phyloP scores from a whole-genome alignment of 805 yeast genomes.

The Kuraishia ogatae region DNA sequence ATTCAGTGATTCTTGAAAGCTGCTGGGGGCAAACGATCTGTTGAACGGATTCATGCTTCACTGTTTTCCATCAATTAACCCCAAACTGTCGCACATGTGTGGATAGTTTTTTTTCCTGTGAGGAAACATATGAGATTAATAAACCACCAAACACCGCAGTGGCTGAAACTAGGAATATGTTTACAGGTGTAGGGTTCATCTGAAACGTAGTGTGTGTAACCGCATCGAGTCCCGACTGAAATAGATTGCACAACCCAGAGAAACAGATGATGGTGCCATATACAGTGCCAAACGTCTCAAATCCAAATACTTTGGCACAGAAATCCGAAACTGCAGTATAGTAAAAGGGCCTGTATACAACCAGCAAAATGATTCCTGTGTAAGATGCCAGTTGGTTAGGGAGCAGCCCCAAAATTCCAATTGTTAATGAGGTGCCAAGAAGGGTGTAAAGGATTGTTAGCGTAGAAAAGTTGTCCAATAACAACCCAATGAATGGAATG shows the following conservation, averaged over 20 bases:
- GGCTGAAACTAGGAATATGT: conserved; percentile 39
- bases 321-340: conserved; percentile 49
- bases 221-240: conserved; percentile 62
- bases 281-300: conserved; percentile 56
- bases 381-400: conserved; percentile 43
- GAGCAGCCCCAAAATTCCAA: conserved; percentile 68
- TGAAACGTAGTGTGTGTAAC: conserved; percentile 59
- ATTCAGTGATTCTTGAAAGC: too few species aligned
- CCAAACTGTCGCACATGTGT: not conserved
- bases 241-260: conserved; percentile 72
- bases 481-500: conserved; percentile 77
- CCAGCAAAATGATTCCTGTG: conserved; percentile 62
- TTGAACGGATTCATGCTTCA: too few species aligned
- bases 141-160: conserved; percentile 45
- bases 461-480: conserved; percentile 68
- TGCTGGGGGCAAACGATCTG: too few species aligned
- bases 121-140: conserved; percentile 33
- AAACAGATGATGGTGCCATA: conserved; percentile 81
- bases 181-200: conserved; percentile 78
- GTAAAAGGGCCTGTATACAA: conserved; percentile 60
- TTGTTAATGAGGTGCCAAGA: conserved; percentile 41
- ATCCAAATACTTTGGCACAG: conserved; percentile 57
- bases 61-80: too few species aligned
- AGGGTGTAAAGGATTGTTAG: conserved; percentile 46
- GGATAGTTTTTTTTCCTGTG: conserved; percentile 28